Evolutionary conservation across 1,139 yeast species (phyloP), one percentile per base, ranked within the genome.

Genomic region (Nadsonia starkeyi-henricii): DNA sequence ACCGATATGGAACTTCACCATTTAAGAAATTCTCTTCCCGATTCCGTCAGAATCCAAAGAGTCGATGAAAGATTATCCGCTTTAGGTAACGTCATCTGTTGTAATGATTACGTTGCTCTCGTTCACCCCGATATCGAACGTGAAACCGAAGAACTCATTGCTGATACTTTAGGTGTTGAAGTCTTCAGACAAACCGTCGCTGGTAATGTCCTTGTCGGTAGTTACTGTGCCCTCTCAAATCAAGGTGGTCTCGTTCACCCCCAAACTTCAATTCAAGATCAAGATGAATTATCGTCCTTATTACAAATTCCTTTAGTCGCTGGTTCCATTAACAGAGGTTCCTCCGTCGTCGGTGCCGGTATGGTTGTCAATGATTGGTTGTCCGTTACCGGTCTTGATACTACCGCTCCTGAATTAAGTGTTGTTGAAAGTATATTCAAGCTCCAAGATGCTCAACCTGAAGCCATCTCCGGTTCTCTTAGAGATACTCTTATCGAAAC

Each of bases 1-100:
- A 86, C 97, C n/a, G 99, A 93, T 67, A 98, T 91, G 70, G 99
- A 93, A 69, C 79, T 93, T 59, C 93, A 88, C 81, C 98, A 93
- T 69, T 72, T 93, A 63, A 79, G 99, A 77, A 93, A 93, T 72
- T 82, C 95, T 54, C 76, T 93, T 59, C 99, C 99, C n/a, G 98
- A 93, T 61, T 69, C 81, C 47, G 96, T 93, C 56, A 88, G 85
- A 69, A 86, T 93, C 60, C 98, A 93, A 72, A 79, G 99, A 68
- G 96, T 93, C 44, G 98, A 93, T 70, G 99, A 93, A 71, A 79
- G 98, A 63, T 74, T 93, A 56, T 84, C 95, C 45, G 98, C 99
- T 12, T 72, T 93, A 56, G 99, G 99, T 58, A 93, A 93, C 60
- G 98, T 93, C 55, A 88, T 93, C 62, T 91, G 98, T 69, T 91